Percentiles rank a stretch among this genome's conserved stretches.
Conservation (phyloP, 257 asterid genomes). For the Rubia yunnanensis region DNA sequence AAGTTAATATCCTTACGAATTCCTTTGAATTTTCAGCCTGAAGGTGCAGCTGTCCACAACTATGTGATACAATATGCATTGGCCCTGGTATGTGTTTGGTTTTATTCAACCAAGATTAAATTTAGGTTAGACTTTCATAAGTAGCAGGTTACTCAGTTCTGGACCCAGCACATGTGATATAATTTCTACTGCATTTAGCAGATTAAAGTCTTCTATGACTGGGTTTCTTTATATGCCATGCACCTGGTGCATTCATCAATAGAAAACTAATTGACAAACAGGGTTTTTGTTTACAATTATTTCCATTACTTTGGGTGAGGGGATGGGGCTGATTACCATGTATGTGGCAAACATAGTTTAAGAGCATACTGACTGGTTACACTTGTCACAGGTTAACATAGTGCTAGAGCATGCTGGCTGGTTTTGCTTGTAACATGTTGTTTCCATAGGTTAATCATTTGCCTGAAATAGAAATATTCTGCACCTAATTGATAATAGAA, state of each 20-base stretch:
- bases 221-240: background rate
- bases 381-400: background rate
- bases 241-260: background rate
- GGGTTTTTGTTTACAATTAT: background rate
- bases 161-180: background rate
- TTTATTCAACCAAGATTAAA: background rate
- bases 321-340: background rate
- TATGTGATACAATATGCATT: conserved; percentile 88
- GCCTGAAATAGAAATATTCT: background rate
- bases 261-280: background rate
- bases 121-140: background rate
- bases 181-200: background rate
- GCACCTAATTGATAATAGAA: background rate
- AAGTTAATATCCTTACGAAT: conserved; percentile 4
- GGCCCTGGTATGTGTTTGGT: conserved; percentile 55
- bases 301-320: background rate
- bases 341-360: background rate
- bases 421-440: background rate
- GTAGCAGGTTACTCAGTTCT: background rate
- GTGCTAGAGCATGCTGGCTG: background rate
- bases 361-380: background rate
- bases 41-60: conserved; percentile 84
- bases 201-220: background rate
- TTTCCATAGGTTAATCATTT: background rate
- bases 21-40: conserved; percentile 55